These are phyloP conservation scores for Evernia prunastri DNA, from an alignment of 495 filamentous ascomycete species.

Conservation along the genomic window DNA sequence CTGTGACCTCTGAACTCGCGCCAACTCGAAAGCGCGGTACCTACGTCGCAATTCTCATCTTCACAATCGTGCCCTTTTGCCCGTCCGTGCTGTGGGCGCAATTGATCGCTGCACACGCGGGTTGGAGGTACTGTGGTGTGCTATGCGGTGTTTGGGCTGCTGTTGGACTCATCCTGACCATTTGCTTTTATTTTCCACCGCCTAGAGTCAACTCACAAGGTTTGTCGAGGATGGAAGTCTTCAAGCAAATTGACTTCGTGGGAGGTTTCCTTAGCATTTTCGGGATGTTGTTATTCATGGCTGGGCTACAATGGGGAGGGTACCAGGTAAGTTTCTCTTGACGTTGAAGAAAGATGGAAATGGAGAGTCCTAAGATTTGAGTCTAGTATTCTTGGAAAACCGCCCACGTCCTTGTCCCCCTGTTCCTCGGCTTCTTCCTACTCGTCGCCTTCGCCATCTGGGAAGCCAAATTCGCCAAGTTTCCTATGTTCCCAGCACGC, in stretches of 20 bases:
- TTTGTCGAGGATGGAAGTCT: conserved; percentile 42
- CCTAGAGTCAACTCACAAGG: conserved; percentile 50
- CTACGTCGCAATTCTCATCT: conserved; percentile 60
- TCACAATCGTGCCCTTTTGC: conserved; percentile 62
- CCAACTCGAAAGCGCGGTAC: conserved; percentile 60
- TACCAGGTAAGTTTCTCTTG: conserved; percentile 44
- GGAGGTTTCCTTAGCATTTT: conserved; percentile 61
- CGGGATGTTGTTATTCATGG: conserved; percentile 59
- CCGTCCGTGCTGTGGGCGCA: conserved; percentile 66
- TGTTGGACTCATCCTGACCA: conserved; percentile 54
- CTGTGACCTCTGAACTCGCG: conserved; percentile 62
- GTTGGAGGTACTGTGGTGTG: conserved; percentile 60
- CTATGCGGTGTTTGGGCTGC: conserved; percentile 56
- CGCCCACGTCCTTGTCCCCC: conserved; percentile 52
- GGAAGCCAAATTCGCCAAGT: conserved; percentile 53
- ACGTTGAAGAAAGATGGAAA: not conserved
- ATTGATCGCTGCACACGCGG: conserved; percentile 52
- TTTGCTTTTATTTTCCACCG: conserved; percentile 62
- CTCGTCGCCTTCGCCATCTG: conserved; percentile 52
- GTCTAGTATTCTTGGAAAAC: conserved; percentile 51
- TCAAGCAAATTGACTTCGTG: conserved; percentile 56
- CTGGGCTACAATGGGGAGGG: conserved; percentile 62
- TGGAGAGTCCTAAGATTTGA: conserved; percentile 14
- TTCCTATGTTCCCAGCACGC: conserved; percentile 60
- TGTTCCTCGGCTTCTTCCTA: conserved; percentile 50